Base-by-base conservation (phyloP, 139 green algal genomes). In the Pleodorina starrii region DNA sequence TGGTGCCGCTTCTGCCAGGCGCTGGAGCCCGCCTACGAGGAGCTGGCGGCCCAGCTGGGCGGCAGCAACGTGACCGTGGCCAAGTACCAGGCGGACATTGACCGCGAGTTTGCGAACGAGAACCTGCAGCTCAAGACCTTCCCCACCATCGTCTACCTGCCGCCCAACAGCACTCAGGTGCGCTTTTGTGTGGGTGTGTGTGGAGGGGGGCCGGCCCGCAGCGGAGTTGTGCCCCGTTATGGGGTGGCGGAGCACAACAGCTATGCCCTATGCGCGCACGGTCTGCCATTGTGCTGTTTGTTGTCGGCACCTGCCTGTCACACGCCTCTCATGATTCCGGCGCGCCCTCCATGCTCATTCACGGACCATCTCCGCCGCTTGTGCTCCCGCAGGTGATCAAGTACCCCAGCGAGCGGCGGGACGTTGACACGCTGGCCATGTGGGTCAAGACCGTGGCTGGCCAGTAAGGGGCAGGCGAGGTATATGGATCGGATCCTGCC, bases 1-100 rank as follows among this genome's bases (percentile, higher is more conserved):
- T 99, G 98, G 98, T 99, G 98, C 95, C 98, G 91, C 66, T 99
- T 97, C 93, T 98, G 95, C 92, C 95, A 98, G 94, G 95, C 88
- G 21, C 94, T 99, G 94, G 96, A 98, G 92, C 72, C 72, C 0
- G 63, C 92, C 0, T 99, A 96, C 76, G 91, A 92, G 66, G 90
- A 91, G 66, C 88, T 98, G 72, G 97, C 97, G 4, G 59, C 92
- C n/a, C 38, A 94, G 68, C 72, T 98, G 54, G 86, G 89, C 12
- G 96, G 93, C 76, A 92, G 86, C 16, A 69, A 92, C 48, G 87
- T 98, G 27, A 48, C 40, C 32, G 66, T 88, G 9, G 82, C 82
- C 82, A 87, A 87, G 57, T 88, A 96, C 95, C 9, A 98, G 73
- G 96, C 95, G 0, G 97, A 99, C 89, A 91, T 95, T 27, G 97